Conservation (phyloP, 2,329 filamentous ascomycete genomes). For the Alternaria brassicicola region DNA sequence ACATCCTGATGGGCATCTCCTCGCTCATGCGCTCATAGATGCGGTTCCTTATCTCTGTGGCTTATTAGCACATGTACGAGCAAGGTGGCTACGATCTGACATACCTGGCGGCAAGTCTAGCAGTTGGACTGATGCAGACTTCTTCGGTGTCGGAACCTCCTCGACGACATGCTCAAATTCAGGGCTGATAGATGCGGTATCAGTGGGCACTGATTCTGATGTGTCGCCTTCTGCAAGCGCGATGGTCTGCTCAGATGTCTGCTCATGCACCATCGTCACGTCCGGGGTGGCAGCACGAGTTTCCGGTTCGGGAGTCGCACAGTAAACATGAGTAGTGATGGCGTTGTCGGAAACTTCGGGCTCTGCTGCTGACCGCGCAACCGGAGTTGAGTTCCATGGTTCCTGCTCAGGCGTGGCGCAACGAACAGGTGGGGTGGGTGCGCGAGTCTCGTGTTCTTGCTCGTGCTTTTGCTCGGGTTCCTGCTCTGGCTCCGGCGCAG, state of each 20-base stretch:
- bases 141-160: background rate
- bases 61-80: background rate
- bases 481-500: background rate
- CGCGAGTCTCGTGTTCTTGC: background rate
- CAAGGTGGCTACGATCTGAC: background rate
- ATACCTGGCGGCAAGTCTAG: conserved; percentile 16
- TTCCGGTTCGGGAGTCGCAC: background rate
- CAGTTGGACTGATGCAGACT: conserved; percentile 7
- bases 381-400: conserved; percentile 11
- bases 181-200: background rate
- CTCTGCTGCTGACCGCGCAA: background rate
- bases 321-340: background rate
- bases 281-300: background rate
- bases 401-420: conserved; percentile 12
- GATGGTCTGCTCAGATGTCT: background rate
- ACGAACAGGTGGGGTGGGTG: conserved; percentile 6
- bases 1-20: conserved; percentile 16
- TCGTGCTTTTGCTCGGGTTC: background rate
- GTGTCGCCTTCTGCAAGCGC: background rate
- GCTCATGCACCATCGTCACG: background rate
- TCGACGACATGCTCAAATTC: conserved; percentile 1
- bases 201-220: background rate
- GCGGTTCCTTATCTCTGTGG: conserved; percentile 18
- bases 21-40: conserved; percentile 20
- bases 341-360: background rate